Evolutionary conservation across 768 basidiomycete species (phyloP), one percentile per base, ranked within the genome.

Genomic region (Rhizopogon vinicolor): DNA sequence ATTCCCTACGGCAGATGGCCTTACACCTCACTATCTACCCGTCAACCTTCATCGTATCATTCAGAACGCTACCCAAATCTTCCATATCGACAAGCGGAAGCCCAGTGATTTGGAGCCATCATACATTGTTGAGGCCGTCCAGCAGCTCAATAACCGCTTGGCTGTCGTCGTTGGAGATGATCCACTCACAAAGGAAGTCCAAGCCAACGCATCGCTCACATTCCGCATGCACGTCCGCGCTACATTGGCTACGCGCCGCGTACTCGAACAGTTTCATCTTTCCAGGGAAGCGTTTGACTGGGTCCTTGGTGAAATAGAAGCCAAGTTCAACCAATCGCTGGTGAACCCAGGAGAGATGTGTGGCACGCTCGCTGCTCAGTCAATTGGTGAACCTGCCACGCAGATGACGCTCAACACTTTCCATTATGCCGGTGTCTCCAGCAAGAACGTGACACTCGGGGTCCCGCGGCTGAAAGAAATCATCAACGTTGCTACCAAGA

Each of bases 351-450:
- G 96, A 44, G 97, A 98, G 74, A 99, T 99, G 97, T 98, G 97
- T 61, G 97, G 97, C 43, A 97, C 94, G 0, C 82, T 98, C 19
- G 89, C 96, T 39, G 97, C 97, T 0, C 97, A 99, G 74, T 98
- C 97, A 0, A 99, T 98, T 61, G 97, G 97, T 71, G 97, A 98
- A 77, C 97, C 97, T 0, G 97, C 97, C 4, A 99, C 97, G 0
- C 97, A 99, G 74, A 98, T 99, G 97, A 98, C 97, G 6, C 73
- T 99, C 56, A 99, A 99, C 72, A 98, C 96, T 0, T 99, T 98
- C 91, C 97, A 99, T 74, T 98, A 98, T 69, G 97, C 97, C 58
- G 97, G 97, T 87, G 97, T 99, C 25, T 96, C 97, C n/a, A 93
- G 91, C 66, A 98, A 98, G 76, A 98, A 97, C 73, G 97, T 99